Evolutionary conservation across 2,329 filamentous ascomycete genomes (phyloP).

Genomic region (Didymella sp.): DNA sequence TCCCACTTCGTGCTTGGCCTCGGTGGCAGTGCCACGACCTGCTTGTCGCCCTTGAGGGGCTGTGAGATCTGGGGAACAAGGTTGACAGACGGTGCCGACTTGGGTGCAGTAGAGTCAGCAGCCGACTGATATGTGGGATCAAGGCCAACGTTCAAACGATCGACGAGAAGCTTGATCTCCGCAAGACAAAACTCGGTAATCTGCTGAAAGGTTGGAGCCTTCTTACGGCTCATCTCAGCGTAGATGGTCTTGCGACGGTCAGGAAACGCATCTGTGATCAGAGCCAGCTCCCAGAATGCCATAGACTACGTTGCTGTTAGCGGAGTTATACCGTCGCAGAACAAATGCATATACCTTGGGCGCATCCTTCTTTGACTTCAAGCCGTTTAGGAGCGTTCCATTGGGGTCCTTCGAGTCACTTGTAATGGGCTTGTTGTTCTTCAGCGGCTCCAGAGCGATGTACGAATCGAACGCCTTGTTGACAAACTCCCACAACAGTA

Average conservation of each 20-base stretch:
- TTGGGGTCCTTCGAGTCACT: slow-evolving; percentile 89
- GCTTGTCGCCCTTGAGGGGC: slow-evolving; percentile 56
- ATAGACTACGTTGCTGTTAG: slow-evolving; percentile 65
- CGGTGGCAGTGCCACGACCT: slow-evolving; percentile 53
- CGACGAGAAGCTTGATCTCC: slow-evolving; percentile 70
- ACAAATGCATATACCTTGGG: slow-evolving; percentile 64
- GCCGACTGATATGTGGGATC: slow-evolving; percentile 35
- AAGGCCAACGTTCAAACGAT: slow-evolving; percentile 65
- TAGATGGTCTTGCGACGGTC: slow-evolving; percentile 83
- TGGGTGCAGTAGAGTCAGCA: slow-evolving; percentile 23
- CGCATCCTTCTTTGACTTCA: slow-evolving; percentile 82
- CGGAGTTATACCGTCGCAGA: too few relatives aligned
- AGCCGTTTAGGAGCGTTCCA: slow-evolving; percentile 81
- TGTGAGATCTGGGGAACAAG: slow-evolving; percentile 59
- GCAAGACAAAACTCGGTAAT: slow-evolving; percentile 73
- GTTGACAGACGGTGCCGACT: slow-evolving; percentile 46
- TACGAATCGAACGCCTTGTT: slow-evolving; percentile 82
- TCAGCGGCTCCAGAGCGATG: slow-evolving; percentile 80
- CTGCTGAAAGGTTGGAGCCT: slow-evolving; percentile 82
- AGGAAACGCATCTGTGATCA: slow-evolving; percentile 77
- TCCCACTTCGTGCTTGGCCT: slow-evolving; percentile 46
- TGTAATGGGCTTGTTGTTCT: slow-evolving; percentile 83
- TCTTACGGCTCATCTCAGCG: slow-evolving; percentile 82
- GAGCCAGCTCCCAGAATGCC: slow-evolving; percentile 87
- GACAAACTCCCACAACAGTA: slow-evolving; percentile 76